Evolutionary conservation across 768 basidiomycete species (phyloP).

Genomic region (Daedaleopsis sinensis): DNA sequence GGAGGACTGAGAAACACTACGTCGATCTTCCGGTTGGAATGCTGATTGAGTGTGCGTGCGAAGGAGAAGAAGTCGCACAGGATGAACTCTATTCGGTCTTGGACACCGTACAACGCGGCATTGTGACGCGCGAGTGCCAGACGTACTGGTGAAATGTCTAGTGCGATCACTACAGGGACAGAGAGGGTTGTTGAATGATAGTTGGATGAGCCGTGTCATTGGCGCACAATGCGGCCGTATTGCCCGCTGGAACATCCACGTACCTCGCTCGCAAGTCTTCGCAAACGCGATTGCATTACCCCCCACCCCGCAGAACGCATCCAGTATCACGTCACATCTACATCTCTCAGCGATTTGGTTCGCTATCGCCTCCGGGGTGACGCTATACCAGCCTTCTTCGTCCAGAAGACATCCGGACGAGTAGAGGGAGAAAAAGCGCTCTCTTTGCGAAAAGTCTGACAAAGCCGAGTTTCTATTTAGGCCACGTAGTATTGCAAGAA

Average conservation of each 20-base stretch:
- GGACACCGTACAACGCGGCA: slow-evolving; percentile 91
- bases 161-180: slow-evolving; percentile 77
- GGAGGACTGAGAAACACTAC: slow-evolving; percentile 94
- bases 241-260: slow-evolving; percentile 25
- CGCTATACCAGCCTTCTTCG: slow-evolving; percentile 97
- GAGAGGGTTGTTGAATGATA: background rate
- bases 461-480: background rate
- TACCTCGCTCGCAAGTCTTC: slow-evolving; percentile 92
- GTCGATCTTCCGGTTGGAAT: slow-evolving; percentile 63
- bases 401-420: slow-evolving; percentile 85
- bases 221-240: background rate
- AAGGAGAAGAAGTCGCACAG: slow-evolving; percentile 85
- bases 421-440: slow-evolving; percentile 80
- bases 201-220: background rate
- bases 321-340: slow-evolving; percentile 80
- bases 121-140: slow-evolving; percentile 93
- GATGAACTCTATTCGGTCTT: slow-evolving; percentile 93
- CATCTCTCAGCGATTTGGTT: slow-evolving; percentile 92
- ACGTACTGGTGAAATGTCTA: slow-evolving; percentile 85
- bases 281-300: slow-evolving; percentile 98
- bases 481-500: background rate
- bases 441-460: slow-evolving; percentile 85
- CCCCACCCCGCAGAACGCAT: slow-evolving; percentile 97
- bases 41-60: slow-evolving; percentile 42
- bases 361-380: slow-evolving; percentile 94